Conservation (phyloP, 306 rosid genomes). For the Lupinus albus region DNA sequence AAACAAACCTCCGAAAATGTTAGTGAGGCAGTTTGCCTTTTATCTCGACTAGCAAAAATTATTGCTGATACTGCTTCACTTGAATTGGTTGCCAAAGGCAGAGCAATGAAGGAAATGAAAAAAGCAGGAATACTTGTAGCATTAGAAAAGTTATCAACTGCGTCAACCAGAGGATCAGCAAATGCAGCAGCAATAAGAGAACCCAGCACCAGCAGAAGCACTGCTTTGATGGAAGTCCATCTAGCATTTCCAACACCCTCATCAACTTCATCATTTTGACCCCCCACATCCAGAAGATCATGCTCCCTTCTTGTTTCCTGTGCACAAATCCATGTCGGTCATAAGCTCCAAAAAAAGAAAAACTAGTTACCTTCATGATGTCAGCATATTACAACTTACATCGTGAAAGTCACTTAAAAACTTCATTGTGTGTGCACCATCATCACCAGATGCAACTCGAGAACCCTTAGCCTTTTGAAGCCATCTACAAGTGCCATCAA, state of each 20-base stretch:
- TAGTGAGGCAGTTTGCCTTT: slow-evolving; percentile 75
- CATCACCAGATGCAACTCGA: slow-evolving; percentile 45
- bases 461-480: slow-evolving; percentile 47
- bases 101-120: slow-evolving; percentile 84
- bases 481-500: slow-evolving; percentile 66
- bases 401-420: slow-evolving; percentile 54
- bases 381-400: slow-evolving; percentile 49
- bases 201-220: slow-evolving; percentile 64
- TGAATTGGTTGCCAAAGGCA: slow-evolving; percentile 90
- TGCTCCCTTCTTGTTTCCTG: slow-evolving; percentile 79
- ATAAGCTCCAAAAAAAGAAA: slow-evolving; percentile 1
- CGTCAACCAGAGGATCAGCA: slow-evolving; percentile 93
- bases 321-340: slow-evolving; percentile 31
- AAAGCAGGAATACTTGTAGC: slow-evolving; percentile 90
- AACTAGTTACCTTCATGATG: slow-evolving; percentile 6
- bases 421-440: slow-evolving; percentile 55
- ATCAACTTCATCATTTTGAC: slow-evolving; percentile 48
- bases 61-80: slow-evolving; percentile 92
- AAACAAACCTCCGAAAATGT: slow-evolving; percentile 92
- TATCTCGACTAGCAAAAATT: slow-evolving; percentile 84
- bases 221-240: slow-evolving; percentile 62
- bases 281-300: slow-evolving; percentile 62
- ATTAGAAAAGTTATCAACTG: slow-evolving; percentile 79
- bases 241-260: slow-evolving; percentile 50
- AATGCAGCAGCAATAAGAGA: slow-evolving; percentile 73